These are phyloP conservation scores for Aspergillus puulaauensis DNA, from an alignment of 2,329 filamentous ascomycete genomes.

Conservation along the genomic window DNA sequence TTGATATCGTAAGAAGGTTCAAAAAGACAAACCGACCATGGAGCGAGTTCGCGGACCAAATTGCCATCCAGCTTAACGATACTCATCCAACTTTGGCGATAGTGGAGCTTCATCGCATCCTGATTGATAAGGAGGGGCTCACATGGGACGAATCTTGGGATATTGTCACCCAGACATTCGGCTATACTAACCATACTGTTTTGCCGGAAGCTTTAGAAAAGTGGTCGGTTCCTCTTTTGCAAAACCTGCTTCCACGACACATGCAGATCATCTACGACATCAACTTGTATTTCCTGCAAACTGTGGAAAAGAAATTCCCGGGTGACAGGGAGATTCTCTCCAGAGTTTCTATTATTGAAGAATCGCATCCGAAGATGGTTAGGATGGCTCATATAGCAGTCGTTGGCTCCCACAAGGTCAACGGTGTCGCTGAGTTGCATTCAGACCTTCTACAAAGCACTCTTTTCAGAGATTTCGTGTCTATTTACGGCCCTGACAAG, in stretches of 20 bases:
- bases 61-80: slow-evolving; percentile 97
- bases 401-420: slow-evolving; percentile 98
- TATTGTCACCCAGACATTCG: slow-evolving; percentile 76
- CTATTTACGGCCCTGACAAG: slow-evolving; percentile 92
- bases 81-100: slow-evolving; percentile 96
- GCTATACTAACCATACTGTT: slow-evolving; percentile 98
- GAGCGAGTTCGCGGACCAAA: slow-evolving; percentile 89
- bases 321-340: slow-evolving; percentile 81
- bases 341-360: slow-evolving; percentile 95
- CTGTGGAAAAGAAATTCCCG: slow-evolving; percentile 86
- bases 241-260: slow-evolving; percentile 90
- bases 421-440: slow-evolving; percentile 95
- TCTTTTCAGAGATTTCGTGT: slow-evolving; percentile 99
- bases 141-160: slow-evolving; percentile 92
- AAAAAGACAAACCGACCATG: slow-evolving; percentile 93
- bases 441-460: slow-evolving; percentile 98
- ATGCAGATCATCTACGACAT: slow-evolving; percentile 98
- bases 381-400: slow-evolving; percentile 95
- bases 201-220: slow-evolving; percentile 96
- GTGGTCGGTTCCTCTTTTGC: slow-evolving; percentile 91
- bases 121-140: slow-evolving; percentile 84
- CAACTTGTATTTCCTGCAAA: slow-evolving; percentile 90
- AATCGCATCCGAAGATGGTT: slow-evolving; percentile 95
- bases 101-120: slow-evolving; percentile 90
- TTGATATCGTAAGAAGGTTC: slow-evolving; percentile 95